A percentile compares a stretch with the other conserved stretches of the same genome.
Conservation (phyloP, 2,329 filamentous ascomycete species). For the Alternaria sp. region DNA sequence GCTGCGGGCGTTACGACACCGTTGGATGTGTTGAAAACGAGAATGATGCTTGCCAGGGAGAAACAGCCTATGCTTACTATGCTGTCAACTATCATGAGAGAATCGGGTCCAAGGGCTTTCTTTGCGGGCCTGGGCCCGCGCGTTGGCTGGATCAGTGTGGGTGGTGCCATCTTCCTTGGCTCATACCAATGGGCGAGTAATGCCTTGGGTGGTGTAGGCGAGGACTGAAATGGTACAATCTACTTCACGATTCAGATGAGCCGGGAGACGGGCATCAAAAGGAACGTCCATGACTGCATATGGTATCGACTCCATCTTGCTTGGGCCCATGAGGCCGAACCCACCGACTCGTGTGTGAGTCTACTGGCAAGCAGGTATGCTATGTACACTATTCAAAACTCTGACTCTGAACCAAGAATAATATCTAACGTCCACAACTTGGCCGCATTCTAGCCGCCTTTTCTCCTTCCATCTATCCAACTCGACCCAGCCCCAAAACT, state of each 20-base stretch:
- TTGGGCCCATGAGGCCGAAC: not conserved
- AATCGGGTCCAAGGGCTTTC: conserved; percentile 73
- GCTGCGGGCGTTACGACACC: conserved; percentile 92
- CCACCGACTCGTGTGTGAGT: not conserved
- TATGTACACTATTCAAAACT: conserved; percentile 8
- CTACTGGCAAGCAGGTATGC: not conserved
- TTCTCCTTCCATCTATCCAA: not conserved
- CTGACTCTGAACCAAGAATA: not conserved
- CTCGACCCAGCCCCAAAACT: not conserved
- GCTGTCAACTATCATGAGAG: conserved; percentile 69
- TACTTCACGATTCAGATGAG: not conserved
- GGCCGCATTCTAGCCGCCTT: not conserved
- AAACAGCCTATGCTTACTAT: conserved; percentile 68
- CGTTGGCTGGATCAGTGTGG: conserved; percentile 93
- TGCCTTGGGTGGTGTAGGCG: conserved; percentile 63
- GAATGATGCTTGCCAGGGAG: conserved; percentile 88
- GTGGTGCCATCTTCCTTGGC: conserved; percentile 92
- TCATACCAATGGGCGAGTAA: conserved; percentile 92
- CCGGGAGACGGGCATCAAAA: not conserved
- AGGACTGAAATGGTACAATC: conserved; percentile 6
- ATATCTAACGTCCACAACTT: not conserved
- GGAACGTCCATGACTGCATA: not conserved
- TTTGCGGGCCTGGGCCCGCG: conserved; percentile 82
- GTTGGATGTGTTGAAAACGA: conserved; percentile 94
- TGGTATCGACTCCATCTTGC: not conserved